phyloP scores from a whole-genome alignment of 805 yeast genomes.

The Ogataea philodendri region DNA sequence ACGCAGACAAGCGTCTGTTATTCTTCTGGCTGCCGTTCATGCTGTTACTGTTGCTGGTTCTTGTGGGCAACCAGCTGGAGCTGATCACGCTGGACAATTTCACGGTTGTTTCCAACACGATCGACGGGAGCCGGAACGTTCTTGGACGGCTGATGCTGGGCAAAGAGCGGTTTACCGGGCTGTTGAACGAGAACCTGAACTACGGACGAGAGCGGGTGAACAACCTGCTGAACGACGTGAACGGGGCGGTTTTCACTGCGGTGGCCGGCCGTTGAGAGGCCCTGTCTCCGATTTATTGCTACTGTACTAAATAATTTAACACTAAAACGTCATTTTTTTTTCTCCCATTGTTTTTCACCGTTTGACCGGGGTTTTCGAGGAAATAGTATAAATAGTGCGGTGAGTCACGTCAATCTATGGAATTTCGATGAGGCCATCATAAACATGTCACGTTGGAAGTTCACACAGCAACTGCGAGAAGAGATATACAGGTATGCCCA shows the following conservation, averaged over 20 bases:
- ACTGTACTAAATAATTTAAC: not conserved
- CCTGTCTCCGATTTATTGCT: constrained; percentile 1
- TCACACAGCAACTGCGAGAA: constrained; percentile 49
- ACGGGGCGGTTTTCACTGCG: constrained; percentile 41
- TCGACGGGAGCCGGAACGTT: constrained; percentile 41
- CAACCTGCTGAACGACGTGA: constrained; percentile 39
- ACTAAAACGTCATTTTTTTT: no score
- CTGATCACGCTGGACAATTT: constrained; percentile 25
- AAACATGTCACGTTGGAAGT: constrained; percentile 40
- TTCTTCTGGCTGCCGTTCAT: constrained; percentile 89
- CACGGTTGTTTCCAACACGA: constrained; percentile 27
- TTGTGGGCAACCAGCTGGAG: constrained; percentile 32
- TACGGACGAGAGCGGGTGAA: constrained; percentile 33
- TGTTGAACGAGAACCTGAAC: constrained; percentile 35
- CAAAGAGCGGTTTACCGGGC: constrained; percentile 36
- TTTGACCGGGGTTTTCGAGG: constrained; percentile 16
- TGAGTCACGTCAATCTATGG: no score
- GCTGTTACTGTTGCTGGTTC: constrained; percentile 48
- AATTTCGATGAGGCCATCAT: no score
- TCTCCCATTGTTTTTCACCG: no score
- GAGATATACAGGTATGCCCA: constrained; percentile 64
- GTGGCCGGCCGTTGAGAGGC: constrained; percentile 28
- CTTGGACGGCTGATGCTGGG: constrained; percentile 53
- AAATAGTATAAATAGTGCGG: not conserved
- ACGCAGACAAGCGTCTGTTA: constrained; percentile 77